These are phyloP conservation scores for Ceratobasidium sp. DNA, from an alignment of 1,284 basidiomycete species.

Conservation along the genomic window DNA sequence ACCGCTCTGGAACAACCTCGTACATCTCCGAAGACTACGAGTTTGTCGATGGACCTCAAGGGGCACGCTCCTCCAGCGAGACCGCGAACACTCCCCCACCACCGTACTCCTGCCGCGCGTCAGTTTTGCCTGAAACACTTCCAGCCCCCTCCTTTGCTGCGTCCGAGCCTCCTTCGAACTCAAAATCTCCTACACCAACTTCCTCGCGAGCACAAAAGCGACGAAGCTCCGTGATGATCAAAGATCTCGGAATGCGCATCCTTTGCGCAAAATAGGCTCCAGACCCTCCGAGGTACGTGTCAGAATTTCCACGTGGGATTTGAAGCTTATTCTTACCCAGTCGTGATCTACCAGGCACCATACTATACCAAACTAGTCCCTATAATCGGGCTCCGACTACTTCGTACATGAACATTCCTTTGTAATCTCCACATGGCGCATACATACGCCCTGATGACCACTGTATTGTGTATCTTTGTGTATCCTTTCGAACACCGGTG, in stretches of 20 bases:
- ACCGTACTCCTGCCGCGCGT: conserved; percentile 39
- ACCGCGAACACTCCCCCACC: conserved; percentile 27
- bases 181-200: conserved; percentile 20
- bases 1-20: not conserved
- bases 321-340: conserved; percentile 19
- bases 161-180: conserved; percentile 7
- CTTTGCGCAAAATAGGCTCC: conserved; percentile 40
- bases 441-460: not conserved
- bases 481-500: conserved; percentile 34
- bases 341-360: conserved; percentile 18
- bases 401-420: conserved; percentile 16
- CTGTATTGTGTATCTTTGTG: conserved; percentile 22
- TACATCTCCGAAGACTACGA: conserved; percentile 16
- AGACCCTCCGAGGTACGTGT: conserved; percentile 32
- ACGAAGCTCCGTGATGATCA: conserved; percentile 45
- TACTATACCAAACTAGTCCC: conserved; percentile 13
- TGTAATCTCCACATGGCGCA: conserved; percentile 10
- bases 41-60: conserved; percentile 17
- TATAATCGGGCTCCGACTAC: not conserved
- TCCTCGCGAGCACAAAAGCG: conserved; percentile 43
- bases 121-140: conserved; percentile 34
- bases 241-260: conserved; percentile 43
- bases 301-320: conserved; percentile 21
- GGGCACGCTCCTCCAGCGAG: not conserved
- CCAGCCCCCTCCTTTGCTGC: conserved; percentile 1